phyloP scores from a whole-genome alignment of 352 stramenopile genomes.

The Paralagenidium karlingii region DNA sequence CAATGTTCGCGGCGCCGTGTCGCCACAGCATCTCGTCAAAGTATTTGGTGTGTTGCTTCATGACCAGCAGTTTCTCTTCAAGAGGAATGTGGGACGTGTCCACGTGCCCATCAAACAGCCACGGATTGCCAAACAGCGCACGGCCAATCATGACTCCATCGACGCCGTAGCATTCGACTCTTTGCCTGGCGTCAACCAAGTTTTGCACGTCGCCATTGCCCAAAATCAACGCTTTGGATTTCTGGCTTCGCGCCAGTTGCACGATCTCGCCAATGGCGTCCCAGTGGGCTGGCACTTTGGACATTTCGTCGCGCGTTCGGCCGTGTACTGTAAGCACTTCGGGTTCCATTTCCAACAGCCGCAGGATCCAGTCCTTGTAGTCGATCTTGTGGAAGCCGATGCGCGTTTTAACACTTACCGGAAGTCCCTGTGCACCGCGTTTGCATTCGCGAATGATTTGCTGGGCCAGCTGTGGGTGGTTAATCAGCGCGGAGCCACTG shows the following conservation, averaged over 20 bases:
- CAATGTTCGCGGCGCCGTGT: slow-evolving; percentile 35
- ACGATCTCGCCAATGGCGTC: slow-evolving; percentile 69
- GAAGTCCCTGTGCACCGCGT: slow-evolving; percentile 41
- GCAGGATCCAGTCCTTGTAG: slow-evolving; percentile 64
- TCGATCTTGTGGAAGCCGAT: slow-evolving; percentile 69
- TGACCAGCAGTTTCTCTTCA: slow-evolving; percentile 37
- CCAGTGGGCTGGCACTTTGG: slow-evolving; percentile 68
- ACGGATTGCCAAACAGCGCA: slow-evolving; percentile 67
- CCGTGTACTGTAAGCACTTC: slow-evolving; percentile 71
- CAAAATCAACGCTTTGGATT: slow-evolving; percentile 50
- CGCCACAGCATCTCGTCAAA: slow-evolving; percentile 42
- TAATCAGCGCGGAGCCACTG: slow-evolving; percentile 52
- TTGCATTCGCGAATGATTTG: slow-evolving; percentile 58
- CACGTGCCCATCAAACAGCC: slow-evolving; percentile 56
- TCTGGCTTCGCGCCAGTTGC: slow-evolving; percentile 25
- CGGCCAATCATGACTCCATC: slow-evolving; percentile 73
- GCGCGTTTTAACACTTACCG: slow-evolving; percentile 68
- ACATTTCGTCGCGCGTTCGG: slow-evolving; percentile 72
- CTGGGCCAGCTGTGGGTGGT: slow-evolving; percentile 42
- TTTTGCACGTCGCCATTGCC: slow-evolving; percentile 67
- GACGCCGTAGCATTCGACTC: slow-evolving; percentile 50
- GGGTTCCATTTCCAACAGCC: slow-evolving; percentile 46
- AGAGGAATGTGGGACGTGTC: slow-evolving; percentile 38
- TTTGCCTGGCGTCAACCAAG: slow-evolving; percentile 44
- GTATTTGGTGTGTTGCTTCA: slow-evolving; percentile 50